A percentile compares a stretch with the other conserved stretches of the same genome.
phyloP scores from a whole-genome alignment of 495 filamentous ascomycete genomes.

The Penicillium roqueforti region DNA sequence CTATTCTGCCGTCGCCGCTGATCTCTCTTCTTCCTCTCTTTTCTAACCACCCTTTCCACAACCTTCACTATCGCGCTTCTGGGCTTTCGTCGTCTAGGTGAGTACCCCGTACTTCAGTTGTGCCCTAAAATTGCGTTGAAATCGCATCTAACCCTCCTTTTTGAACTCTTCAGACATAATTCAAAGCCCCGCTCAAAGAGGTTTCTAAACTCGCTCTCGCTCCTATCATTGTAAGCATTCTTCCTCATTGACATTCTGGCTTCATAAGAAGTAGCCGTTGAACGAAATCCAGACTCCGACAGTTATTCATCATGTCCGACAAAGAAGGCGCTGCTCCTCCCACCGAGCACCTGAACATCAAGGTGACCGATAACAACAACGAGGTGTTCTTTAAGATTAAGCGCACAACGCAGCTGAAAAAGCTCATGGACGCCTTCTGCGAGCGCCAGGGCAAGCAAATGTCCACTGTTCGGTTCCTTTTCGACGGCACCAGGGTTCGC shows the following conservation, averaged over 20 bases:
- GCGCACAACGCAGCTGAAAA: slow-evolving; percentile 90
- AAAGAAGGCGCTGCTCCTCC: slow-evolving; percentile 51
- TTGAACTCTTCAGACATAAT: background rate
- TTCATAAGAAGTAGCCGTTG: background rate
- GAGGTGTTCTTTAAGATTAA: slow-evolving; percentile 99
- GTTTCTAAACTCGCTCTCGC: background rate
- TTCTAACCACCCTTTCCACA: slow-evolving; percentile 12
- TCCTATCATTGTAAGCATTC: slow-evolving; percentile 11
- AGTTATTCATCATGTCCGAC: slow-evolving; percentile 20
- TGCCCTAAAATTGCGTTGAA: background rate
- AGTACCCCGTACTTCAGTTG: slow-evolving; percentile 1
- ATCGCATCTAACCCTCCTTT: background rate
- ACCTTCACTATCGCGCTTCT: background rate
- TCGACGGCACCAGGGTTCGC: slow-evolving; percentile 88
- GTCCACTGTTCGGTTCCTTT: slow-evolving; percentile 87
- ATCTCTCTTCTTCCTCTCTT: slow-evolving; percentile 20
- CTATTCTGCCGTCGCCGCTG: slow-evolving; percentile 25
- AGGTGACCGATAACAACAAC: slow-evolving; percentile 99
- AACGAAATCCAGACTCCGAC: background rate
- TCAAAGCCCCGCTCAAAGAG: background rate
- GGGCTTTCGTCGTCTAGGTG: background rate
- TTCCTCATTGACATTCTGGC: background rate
- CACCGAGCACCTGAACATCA: slow-evolving; percentile 94
- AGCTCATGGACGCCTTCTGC: slow-evolving; percentile 98
- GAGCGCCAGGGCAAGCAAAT: slow-evolving; percentile 88